Base-by-base conservation (phyloP, 768 basidiomycete genomes). In the Exsudoporus frostii region DNA sequence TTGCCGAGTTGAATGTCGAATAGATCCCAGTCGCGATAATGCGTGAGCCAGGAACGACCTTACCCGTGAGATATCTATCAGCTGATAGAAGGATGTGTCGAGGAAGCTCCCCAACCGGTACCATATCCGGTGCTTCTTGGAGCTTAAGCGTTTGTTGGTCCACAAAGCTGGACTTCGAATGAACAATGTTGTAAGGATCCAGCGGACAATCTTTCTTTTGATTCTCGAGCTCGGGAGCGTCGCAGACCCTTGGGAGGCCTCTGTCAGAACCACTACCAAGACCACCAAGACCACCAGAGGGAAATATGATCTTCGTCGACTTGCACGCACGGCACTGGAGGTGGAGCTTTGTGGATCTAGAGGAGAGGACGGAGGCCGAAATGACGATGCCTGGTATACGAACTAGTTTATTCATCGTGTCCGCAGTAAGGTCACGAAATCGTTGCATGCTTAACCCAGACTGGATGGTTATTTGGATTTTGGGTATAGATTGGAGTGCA, bases 121-220 rank as follows among this genome's bases (percentile, higher is more conserved):
- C 97, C 92, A 98, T 97, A 69, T 99, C 97, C 0, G 97, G 97
- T 17, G 96, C 95, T 71, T 99, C 97, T 71, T 99, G 97, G 13
- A 99, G 81, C 69, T 99, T 99, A 61, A 99, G 79, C 11, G 84
- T 90, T 71, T 99, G 97, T 61, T 97, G 94, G 66, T 99, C 97
- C 8, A 94, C 88, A 65, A 98, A 99, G 7, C 82, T 78, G 30
- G 92, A 98, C 72, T 92, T 91, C 34, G 92, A 88, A 70, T 99
- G 97, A 15, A 98, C 77, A 65, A 99, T 95, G 48, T 93, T 79
- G 73, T 95, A 99, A 1, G 97, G 97, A 67, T 98, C 97, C 49
- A 98, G 70, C 0, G 94, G 94, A 65, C 97, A 99, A 58, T 95
- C 89, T 61, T 98, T 97, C 69, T 88, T 82, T 70, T 91, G 86